Evolutionary conservation across 495 filamentous ascomycete genomes (phyloP).

Genomic region (Neurospora sp.): DNA sequence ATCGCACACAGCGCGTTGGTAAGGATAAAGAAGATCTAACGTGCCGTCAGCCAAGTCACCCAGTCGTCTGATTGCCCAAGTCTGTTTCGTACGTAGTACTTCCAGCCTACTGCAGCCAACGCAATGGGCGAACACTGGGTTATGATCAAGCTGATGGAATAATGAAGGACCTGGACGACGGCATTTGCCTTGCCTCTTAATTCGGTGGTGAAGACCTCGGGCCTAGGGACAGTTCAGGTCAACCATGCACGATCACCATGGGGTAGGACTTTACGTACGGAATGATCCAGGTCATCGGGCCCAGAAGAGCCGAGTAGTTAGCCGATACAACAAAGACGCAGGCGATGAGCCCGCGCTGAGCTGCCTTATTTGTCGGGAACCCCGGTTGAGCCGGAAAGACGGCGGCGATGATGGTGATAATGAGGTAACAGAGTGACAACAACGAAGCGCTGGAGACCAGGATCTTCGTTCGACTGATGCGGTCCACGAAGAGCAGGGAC

Average conservation of each 20-base stretch:
- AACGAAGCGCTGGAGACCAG: conserved; percentile 42
- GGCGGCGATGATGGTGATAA: conserved; percentile 41
- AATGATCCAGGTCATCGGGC: conserved; percentile 47
- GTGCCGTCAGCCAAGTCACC: not conserved
- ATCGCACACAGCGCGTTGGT: conserved; percentile 38
- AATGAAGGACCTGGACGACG: conserved; percentile 43
- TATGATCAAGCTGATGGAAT: conserved; percentile 45
- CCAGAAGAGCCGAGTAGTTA: conserved; percentile 44
- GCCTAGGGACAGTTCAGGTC: conserved; percentile 5
- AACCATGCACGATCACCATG: not conserved
- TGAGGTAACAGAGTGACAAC: conserved; percentile 30
- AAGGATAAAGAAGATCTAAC: conserved; percentile 40
- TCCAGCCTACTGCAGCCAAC: conserved; percentile 34
- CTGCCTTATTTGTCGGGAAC: conserved; percentile 23
- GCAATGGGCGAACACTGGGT: conserved; percentile 48
- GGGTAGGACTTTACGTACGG: conserved; percentile 14
- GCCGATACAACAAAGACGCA: conserved; percentile 50
- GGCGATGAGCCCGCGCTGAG: conserved; percentile 43
- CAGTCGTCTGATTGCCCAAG: not conserved
- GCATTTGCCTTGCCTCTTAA: conserved; percentile 45
- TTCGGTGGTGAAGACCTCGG: conserved; percentile 49
- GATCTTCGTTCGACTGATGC: conserved; percentile 41
- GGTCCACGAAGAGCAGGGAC: conserved; percentile 44
- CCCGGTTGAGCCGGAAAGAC: conserved; percentile 32
- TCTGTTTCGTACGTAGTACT: conserved; percentile 29